Percentiles rank a stretch among this genome's conserved stretches.
Conservation (phyloP, 306 rosid genomes). For the Malus sieversii region DNA sequence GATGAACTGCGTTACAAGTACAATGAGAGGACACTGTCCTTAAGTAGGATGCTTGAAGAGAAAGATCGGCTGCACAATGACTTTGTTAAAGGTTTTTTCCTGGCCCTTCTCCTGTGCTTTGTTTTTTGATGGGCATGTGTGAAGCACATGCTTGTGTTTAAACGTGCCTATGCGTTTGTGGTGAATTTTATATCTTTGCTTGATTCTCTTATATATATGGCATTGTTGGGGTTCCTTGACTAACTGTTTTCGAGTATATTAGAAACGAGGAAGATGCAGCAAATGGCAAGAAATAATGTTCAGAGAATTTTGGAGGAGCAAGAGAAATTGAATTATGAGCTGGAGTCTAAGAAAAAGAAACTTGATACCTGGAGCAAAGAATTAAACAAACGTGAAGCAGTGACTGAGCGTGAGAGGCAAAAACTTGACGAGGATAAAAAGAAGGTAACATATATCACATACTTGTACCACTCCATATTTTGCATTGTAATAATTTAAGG, state of each 20-base stretch:
- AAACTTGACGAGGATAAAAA: conserved; percentile 80
- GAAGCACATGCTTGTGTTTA: not conserved
- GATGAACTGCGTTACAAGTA: conserved; percentile 52
- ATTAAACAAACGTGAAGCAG: conserved; percentile 74
- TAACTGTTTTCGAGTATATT: conserved; percentile 1
- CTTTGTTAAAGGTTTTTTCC: conserved; percentile 64
- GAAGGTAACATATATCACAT: conserved; percentile 43
- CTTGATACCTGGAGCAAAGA: conserved; percentile 85
- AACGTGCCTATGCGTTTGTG: not conserved
- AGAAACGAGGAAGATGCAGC: conserved; percentile 82
- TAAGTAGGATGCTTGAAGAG: conserved; percentile 77
- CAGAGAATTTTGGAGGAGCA: conserved; percentile 68
- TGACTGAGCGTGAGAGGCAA: conserved; percentile 80
- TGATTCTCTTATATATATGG: not conserved
- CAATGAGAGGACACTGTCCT: conserved; percentile 70
- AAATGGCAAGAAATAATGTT: conserved; percentile 54
- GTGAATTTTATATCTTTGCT: not conserved
- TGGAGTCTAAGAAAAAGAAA: conserved; percentile 66
- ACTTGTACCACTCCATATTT: not conserved
- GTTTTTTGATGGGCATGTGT: not conserved
- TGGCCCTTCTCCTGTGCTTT: not conserved
- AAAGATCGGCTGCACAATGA: conserved; percentile 68
- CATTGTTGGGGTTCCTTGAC: not conserved
- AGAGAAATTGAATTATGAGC: conserved; percentile 62
- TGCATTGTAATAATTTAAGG: not conserved